Base-by-base conservation (phyloP, 345 rosid species). In the Eucalyptus caleyi region DNA sequence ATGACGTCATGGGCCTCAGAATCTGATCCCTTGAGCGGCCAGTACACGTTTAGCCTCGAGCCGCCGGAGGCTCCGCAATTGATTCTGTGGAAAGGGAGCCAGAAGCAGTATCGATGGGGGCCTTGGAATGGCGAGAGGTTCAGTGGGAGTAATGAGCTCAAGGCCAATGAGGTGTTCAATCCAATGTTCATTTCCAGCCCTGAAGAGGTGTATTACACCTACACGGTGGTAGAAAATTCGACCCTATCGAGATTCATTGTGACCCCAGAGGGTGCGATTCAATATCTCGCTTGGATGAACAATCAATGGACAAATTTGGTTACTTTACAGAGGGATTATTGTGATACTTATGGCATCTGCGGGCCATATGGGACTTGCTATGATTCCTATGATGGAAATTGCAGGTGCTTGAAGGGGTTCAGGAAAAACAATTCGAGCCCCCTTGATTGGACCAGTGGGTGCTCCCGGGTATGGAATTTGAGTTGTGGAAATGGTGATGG, bases 331-430 rank as follows among this genome's bases (percentile, higher is more conserved):
- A 93, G 91, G 54, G 93, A 93, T 6, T 47, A 88, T 24, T 93
- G 94, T 19, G 93, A 93, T 32, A 51, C 6, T 69, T 91, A 91
- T 9, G n/a, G 88, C 11, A 69, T 49, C 10, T 93, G 94, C 18
- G 95, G 91, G n/a, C 88, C 86, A 1, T 90, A 90, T 32, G 89
- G 91, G 16, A 87, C 56, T 11, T 91, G 93, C 49, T 89, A 80
- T 60, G 90, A 89, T 16, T 67, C 90, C 21, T 2, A 2, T 37
- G 47, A 32, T 53, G 56, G 27, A 27, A 86, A 27, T 62, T 93
- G 93, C 88, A 86, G 34, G n/a, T 93, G 94, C 85, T 87, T 92
- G 56, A 90, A 92, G 7, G 94, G 93, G 11, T 92, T 90, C 62
- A 50, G 83, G 45, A 92, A 50, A 5, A 40, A 51, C 34, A 49